Conservation (phyloP, 163 green algal species). For the Chloromonas sp. region DNA sequence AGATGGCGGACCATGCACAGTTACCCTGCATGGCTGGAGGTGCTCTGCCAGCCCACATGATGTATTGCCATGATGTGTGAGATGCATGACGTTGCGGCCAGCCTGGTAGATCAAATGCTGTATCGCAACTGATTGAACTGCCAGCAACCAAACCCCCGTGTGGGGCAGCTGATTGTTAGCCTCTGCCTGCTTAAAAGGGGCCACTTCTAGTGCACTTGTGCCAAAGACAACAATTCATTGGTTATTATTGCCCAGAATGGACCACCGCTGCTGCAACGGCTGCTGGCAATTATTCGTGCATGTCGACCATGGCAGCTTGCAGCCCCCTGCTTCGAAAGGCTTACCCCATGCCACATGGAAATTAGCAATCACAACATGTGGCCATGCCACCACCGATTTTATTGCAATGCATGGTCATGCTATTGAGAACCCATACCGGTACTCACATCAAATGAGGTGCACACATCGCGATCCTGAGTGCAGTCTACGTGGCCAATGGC, state of each 20-base stretch:
- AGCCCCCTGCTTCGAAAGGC: background rate
- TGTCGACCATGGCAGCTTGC: background rate
- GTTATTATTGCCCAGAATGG: too few species aligned
- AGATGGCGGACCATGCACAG: background rate
- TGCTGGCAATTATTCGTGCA: background rate
- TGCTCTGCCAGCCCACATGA: background rate
- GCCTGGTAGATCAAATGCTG: too few species aligned
- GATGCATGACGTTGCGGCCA: too few species aligned
- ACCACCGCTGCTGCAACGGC: background rate
- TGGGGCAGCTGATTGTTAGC: too few species aligned
- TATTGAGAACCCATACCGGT: background rate
- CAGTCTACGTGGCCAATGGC: constrained; percentile 68
- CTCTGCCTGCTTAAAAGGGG: too few species aligned
- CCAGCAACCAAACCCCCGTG: too few species aligned
- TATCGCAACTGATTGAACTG: too few species aligned
- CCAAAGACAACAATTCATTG: too few species aligned
- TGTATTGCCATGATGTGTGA: too few species aligned
- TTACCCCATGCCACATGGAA: background rate
- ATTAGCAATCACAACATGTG: background rate
- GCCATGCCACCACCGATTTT: background rate
- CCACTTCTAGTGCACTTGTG: too few species aligned
- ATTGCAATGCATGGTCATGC: background rate
- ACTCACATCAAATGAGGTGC: constrained; percentile 54
- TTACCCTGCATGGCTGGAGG: background rate
- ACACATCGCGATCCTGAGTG: constrained; percentile 59